Percentiles rank a stretch among this genome's conserved stretches.
These are phyloP conservation scores for Gonapodya sp. DNA, from an alignment of 192 early-diverging fungal species.

Conservation along the genomic window DNA sequence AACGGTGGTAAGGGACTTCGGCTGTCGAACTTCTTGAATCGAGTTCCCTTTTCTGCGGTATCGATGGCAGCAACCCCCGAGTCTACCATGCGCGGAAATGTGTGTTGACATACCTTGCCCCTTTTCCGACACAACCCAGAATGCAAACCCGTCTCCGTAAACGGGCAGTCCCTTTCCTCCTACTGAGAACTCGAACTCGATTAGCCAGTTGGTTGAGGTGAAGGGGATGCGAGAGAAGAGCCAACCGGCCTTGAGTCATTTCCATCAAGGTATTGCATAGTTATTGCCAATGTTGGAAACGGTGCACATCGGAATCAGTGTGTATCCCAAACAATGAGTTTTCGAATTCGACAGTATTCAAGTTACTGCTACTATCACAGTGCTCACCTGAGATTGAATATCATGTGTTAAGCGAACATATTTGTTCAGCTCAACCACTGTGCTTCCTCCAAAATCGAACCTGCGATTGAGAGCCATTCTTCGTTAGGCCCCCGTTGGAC, in stretches of 20 bases:
- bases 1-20: too few species aligned
- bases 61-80: too few species aligned
- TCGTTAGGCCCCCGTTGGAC: too few species aligned
- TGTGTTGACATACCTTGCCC: slow-evolving; percentile 7
- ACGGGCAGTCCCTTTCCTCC: slow-evolving; percentile 61
- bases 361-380: slow-evolving; percentile 29
- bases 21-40: too few species aligned
- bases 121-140: slow-evolving; percentile 79
- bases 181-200: slow-evolving; percentile 92
- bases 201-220: slow-evolving; percentile 54
- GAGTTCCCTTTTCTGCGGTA: too few species aligned
- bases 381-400: slow-evolving; percentile 47
- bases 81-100: too few species aligned
- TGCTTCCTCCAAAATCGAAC: slow-evolving; percentile 92
- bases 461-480: too few species aligned
- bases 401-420: slow-evolving; percentile 82
- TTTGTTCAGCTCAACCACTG: slow-evolving; percentile 77
- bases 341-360: slow-evolving; percentile 3
- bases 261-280: slow-evolving; percentile 21
- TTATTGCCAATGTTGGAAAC: neutral
- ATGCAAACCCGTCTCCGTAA: slow-evolving; percentile 92
- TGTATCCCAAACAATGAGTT: slow-evolving; percentile 10
- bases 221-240: slow-evolving; percentile 30
- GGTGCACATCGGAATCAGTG: neutral
- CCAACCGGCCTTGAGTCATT: slow-evolving; percentile 32